phyloP scores from a whole-genome alignment of 805 yeast species.

The Yamadazyma nakazawae region DNA sequence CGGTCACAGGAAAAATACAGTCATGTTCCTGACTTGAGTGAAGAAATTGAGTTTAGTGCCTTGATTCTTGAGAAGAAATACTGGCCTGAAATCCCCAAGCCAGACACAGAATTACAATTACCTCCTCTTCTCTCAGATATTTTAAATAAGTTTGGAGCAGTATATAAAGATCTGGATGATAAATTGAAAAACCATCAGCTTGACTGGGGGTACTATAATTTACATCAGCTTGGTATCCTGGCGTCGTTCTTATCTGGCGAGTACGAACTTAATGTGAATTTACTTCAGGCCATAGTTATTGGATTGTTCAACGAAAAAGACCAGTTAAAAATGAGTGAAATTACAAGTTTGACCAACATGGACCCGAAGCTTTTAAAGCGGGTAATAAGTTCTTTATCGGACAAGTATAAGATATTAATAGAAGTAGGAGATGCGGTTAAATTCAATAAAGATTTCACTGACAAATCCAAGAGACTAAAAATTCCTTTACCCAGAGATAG shows the following conservation, averaged over 20 bases:
- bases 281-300: conserved; percentile 44
- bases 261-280: conserved; percentile 35
- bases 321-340: conserved; percentile 16
- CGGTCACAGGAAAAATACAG: conserved; percentile 19
- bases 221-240: conserved; percentile 38
- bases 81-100: conserved; percentile 41
- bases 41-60: conserved; percentile 24
- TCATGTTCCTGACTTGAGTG: neutral
- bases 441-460: conserved; percentile 26
- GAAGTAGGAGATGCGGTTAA: conserved; percentile 12
- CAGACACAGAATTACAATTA: conserved; percentile 18
- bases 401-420: conserved; percentile 28
- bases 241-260: conserved; percentile 28
- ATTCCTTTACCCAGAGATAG: conserved; percentile 28
- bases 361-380: conserved; percentile 26
- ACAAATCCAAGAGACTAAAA: conserved; percentile 24
- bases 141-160: conserved; percentile 20
- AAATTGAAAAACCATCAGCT: conserved; percentile 24
- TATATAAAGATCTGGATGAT: conserved; percentile 20
- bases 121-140: conserved; percentile 20
- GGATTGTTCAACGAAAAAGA: conserved; percentile 33
- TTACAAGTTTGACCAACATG: conserved; percentile 30
- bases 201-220: conserved; percentile 40
- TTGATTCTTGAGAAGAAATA: conserved; percentile 31
- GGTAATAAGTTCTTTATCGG: conserved; percentile 28